A percentile compares a stretch with the other conserved stretches of the same genome.
These are phyloP conservation scores for Diplogelasinospora grovesii DNA, from an alignment of 495 filamentous ascomycete genomes.

Conservation along the genomic window DNA sequence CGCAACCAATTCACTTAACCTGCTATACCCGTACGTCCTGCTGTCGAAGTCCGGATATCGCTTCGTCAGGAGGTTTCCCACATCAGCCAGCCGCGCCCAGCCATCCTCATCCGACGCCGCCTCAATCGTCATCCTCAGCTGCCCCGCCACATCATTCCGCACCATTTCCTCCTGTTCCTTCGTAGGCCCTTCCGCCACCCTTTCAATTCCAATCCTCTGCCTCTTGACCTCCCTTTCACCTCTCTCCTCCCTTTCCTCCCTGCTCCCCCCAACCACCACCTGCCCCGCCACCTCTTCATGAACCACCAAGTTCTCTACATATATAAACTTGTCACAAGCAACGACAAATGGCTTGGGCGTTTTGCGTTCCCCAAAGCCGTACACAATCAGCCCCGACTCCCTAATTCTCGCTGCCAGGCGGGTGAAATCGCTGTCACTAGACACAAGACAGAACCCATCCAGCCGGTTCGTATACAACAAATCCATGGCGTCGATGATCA, in stretches of 20 bases:
- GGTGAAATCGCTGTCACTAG: conserved; percentile 20
- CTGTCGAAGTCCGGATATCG: conserved; percentile 16
- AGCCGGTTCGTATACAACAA: conserved; percentile 14
- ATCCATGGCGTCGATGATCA: conserved; percentile 21
- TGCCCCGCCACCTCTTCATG: not conserved
- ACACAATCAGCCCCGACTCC: conserved; percentile 17
- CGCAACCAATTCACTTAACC: conserved; percentile 15
- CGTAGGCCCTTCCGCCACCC: too few relatives aligned
- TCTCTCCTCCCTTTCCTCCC: too few relatives aligned
- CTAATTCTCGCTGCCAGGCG: conserved; percentile 13
- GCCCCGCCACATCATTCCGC: too few relatives aligned
- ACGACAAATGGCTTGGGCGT: conserved; percentile 15
- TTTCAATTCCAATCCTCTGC: too few relatives aligned
- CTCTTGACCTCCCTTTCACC: too few relatives aligned
- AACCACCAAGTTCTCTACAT: conserved; percentile 10
- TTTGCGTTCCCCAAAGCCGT: conserved; percentile 16
- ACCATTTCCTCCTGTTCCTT: too few relatives aligned
- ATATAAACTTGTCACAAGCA: conserved; percentile 15
- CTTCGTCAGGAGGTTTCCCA: conserved; percentile 21
- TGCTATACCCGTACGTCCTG: conserved; percentile 16
- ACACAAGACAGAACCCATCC: conserved; percentile 17
- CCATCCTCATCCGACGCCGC: conserved; percentile 10
- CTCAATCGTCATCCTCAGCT: conserved; percentile 3
- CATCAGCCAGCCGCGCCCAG: conserved; percentile 8
- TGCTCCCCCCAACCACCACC: too few relatives aligned